Evolutionary conservation across 2,329 filamentous ascomycete genomes (phyloP), one percentile per base, ranked within the genome.

Genomic region (Harringtonia aguacate): DNA sequence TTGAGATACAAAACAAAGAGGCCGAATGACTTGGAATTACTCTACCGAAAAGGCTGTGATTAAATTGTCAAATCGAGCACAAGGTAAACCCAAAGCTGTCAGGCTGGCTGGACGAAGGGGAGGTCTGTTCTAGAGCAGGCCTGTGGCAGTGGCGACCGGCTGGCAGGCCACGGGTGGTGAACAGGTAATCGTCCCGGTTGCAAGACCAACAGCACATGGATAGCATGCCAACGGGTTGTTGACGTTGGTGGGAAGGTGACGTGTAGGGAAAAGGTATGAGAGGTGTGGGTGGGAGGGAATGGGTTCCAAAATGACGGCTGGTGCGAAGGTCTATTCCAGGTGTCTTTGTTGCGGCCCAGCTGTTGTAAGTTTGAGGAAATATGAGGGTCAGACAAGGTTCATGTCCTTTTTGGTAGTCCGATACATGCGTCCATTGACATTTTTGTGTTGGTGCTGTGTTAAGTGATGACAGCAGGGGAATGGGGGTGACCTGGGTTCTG

Each of bases 401-500:
- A 31, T 28, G 21, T 18, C n/a, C 33, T 12, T 10, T 20, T 17
- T 20, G 33, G 33, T 10, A 35, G 35, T 24, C 36, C 39, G 21
- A 24, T 24, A 38, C 35, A 8, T 36, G 36, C 39, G 42, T 42
- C 33, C 45, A 36, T 31, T 39, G 43, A 29, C 21, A n/a, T 15
- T 22, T 20, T 36, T 17, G 36, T 36, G 29, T 34, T 12, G 30
- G 34, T 30, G 20, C 38, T 42, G 36, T 42, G 40, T 43, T 36
- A 40, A 41, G 33, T 42, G 36, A 44, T 36, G 34, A n/a, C 31
- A 41, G 34, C 40, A 35, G 20, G 40, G 43, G 38, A 44, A 39
- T 18, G 39, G 24, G 28, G 24, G 17, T 35, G 36, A 29, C 15
- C 24, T 39, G 30, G 31, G 8, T 22, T 29, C 14, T 34, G 42